Evolutionary conservation across 768 basidiomycete genomes (phyloP).

Genomic region (Phylloporus sp.): DNA sequence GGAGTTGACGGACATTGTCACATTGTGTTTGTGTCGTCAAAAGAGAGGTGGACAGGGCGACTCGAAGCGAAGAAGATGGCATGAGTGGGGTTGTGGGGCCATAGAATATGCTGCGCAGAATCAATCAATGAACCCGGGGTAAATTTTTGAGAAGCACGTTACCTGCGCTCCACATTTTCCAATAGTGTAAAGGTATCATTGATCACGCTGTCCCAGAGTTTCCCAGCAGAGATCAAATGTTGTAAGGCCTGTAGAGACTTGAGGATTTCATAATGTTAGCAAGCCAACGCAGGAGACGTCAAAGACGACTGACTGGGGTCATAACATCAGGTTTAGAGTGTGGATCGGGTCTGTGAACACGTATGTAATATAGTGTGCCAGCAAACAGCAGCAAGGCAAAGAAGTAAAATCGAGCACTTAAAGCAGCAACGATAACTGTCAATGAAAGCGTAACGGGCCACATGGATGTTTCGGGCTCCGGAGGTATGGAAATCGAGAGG

Average conservation of each 20-base stretch:
- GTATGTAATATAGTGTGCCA: constrained; percentile 37
- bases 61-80: constrained; percentile 43
- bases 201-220: constrained; percentile 70
- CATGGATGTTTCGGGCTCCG: constrained; percentile 35
- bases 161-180: constrained; percentile 72
- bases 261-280: constrained; percentile 4
- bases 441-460: constrained; percentile 40
- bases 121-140: neutral
- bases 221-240: constrained; percentile 63
- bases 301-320: constrained; percentile 44
- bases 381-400: constrained; percentile 38
- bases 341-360: constrained; percentile 32
- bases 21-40: constrained; percentile 76
- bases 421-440: constrained; percentile 36
- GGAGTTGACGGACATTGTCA: constrained; percentile 75
- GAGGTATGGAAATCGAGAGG: constrained; percentile 24
- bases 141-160: constrained; percentile 10
- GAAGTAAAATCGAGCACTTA: constrained; percentile 43
- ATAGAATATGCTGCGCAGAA: constrained; percentile 32
- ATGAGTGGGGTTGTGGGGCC: constrained; percentile 38
- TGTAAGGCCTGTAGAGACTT: constrained; percentile 66
- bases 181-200: constrained; percentile 63
- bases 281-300: neutral
- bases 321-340: constrained; percentile 44
- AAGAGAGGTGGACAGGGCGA: constrained; percentile 69